A percentile compares a stretch with the other conserved stretches of the same genome.
phyloP scores from a whole-genome alignment of 305 asterid species.

The Fraxinus angustifolia region DNA sequence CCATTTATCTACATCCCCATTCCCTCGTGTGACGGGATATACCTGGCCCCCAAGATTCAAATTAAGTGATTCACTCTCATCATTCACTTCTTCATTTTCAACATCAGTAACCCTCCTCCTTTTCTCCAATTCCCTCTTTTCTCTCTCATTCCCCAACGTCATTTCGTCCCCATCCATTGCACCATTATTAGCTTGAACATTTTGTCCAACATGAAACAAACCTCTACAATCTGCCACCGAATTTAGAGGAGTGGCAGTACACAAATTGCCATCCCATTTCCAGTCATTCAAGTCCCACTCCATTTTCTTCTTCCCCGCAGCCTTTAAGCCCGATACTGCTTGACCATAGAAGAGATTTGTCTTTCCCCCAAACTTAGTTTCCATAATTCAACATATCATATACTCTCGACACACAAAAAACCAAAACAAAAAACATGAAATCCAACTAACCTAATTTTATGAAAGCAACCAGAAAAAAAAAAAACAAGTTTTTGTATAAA shows the following conservation, averaged over 20 bases:
- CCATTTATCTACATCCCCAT: constrained; percentile 39
- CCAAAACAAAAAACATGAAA: neutral
- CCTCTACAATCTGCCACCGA: constrained; percentile 55
- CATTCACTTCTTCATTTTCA: constrained; percentile 36
- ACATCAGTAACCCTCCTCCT: constrained; percentile 51
- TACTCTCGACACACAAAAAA: neutral
- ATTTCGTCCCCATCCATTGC: constrained; percentile 36
- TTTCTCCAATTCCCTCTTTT: constrained; percentile 68
- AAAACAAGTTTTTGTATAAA: constrained; percentile 6
- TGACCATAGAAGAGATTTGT: constrained; percentile 51
- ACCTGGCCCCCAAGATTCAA: constrained; percentile 61
- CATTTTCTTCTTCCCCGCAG: constrained; percentile 49
- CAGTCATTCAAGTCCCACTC: constrained; percentile 91
- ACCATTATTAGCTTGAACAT: constrained; percentile 31
- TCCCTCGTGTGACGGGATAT: constrained; percentile 44
- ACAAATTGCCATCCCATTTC: constrained; percentile 90
- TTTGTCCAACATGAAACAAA: constrained; percentile 46
- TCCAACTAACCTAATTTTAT: neutral
- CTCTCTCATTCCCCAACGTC: constrained; percentile 39
- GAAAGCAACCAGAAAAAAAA: neutral
- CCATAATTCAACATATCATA: constrained; percentile 40
- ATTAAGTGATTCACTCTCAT: constrained; percentile 56
- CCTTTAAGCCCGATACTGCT: constrained; percentile 48
- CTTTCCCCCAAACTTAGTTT: constrained; percentile 48
- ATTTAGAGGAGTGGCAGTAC: constrained; percentile 57